These are phyloP conservation scores for Colletotrichum gloeosporioides DNA, from an alignment of 2,329 filamentous ascomycete species.

Conservation along the genomic window DNA sequence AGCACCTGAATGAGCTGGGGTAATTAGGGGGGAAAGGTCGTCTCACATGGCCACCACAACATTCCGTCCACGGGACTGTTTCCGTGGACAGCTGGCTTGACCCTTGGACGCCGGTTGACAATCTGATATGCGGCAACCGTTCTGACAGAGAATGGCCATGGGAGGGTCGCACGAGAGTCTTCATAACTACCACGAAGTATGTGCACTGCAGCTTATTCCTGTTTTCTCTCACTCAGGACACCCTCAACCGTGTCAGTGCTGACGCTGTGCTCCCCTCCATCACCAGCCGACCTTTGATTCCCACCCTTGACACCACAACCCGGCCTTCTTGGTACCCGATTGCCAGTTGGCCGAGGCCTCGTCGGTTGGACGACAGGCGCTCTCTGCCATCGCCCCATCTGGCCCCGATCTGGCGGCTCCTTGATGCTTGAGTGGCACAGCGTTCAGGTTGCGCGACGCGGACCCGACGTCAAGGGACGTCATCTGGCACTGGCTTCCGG, in stretches of 20 bases:
- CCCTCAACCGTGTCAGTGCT: not conserved
- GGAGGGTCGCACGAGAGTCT: not conserved
- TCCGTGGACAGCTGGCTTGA: not conserved
- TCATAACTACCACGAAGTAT: not conserved
- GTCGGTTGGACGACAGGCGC: not conserved
- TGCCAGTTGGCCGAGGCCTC: not conserved
- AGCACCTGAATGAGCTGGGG: not conserved
- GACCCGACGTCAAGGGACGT: not conserved
- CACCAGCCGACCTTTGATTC: not conserved
- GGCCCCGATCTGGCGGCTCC: not conserved
- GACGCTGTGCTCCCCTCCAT: not conserved
- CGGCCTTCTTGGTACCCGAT: not conserved
- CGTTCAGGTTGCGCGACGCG: not conserved
- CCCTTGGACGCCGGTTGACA: not conserved
- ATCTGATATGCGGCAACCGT: not conserved
- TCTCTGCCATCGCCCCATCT: not conserved
- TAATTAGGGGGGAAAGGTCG: not conserved
- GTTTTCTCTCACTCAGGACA: not conserved
- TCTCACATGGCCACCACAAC: not conserved
- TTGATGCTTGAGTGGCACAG: not conserved
- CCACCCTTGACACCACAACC: not conserved
- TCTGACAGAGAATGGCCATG: not conserved
- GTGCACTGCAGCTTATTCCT: not conserved
- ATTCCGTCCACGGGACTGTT: constrained; percentile 16
- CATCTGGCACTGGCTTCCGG: not conserved